Percentiles rank a stretch among this genome's conserved stretches.
These are phyloP conservation scores for Suillus placidus DNA, from an alignment of 768 basidiomycete species.

Conservation along the genomic window DNA sequence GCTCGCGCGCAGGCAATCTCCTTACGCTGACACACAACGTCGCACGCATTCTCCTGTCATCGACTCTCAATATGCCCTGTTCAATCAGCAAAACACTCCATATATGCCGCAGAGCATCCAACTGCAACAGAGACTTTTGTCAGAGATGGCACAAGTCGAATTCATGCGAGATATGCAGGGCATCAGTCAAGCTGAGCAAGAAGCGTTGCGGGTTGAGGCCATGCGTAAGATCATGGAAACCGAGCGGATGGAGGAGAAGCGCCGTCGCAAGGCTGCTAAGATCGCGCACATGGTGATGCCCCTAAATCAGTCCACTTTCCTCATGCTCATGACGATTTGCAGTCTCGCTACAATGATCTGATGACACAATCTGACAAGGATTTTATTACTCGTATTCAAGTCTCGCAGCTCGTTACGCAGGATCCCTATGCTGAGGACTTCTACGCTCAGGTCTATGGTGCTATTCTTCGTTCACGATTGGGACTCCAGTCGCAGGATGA, in stretches of 20 bases:
- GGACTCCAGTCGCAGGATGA: slow-evolving; percentile 73
- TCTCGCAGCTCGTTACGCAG: slow-evolving; percentile 95
- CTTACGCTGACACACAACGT: slow-evolving; percentile 54
- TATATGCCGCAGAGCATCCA: slow-evolving; percentile 67
- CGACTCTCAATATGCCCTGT: slow-evolving; percentile 38
- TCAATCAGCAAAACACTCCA: slow-evolving; percentile 56
- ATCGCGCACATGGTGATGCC: slow-evolving; percentile 80
- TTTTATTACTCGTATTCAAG: slow-evolving; percentile 98
- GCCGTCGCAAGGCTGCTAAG: slow-evolving; percentile 79
- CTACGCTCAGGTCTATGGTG: slow-evolving; percentile 95
- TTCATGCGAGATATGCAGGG: slow-evolving; percentile 66
- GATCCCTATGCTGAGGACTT: slow-evolving; percentile 99
- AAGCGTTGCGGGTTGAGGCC: slow-evolving; percentile 73
- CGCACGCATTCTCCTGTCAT: slow-evolving; percentile 51
- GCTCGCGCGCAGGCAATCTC: slow-evolving; percentile 42
- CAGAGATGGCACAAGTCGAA: slow-evolving; percentile 74
- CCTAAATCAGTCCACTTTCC: not conserved
- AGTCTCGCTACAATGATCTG: slow-evolving; percentile 92
- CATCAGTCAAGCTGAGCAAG: slow-evolving; percentile 63
- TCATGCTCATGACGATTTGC: slow-evolving; percentile 15
- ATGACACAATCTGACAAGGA: slow-evolving; percentile 99
- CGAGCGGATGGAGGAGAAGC: slow-evolving; percentile 84
- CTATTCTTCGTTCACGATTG: slow-evolving; percentile 78
- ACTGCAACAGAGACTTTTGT: slow-evolving; percentile 74
- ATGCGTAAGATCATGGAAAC: slow-evolving; percentile 91